Evolutionary conservation across 1,284 basidiomycete genomes (phyloP), one percentile per base, ranked within the genome.

Genomic region (Boletus sp.): DNA sequence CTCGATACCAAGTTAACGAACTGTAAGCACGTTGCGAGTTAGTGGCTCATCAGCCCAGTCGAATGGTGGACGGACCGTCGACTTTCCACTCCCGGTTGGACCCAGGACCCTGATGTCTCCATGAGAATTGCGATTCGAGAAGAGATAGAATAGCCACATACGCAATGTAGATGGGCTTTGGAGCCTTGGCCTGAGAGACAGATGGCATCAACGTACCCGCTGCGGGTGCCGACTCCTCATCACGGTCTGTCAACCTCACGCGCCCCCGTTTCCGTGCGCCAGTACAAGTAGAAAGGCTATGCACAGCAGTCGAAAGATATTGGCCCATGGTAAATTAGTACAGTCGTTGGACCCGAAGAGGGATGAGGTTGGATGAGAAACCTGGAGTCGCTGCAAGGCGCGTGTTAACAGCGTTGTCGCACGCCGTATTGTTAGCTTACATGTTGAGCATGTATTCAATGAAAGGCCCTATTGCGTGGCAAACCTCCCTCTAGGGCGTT

Each of bases 1-100:
- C 58, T 65, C 19, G 76, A 77, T 9, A 56, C 68, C 16, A 72
- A 47, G 61, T 77, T 78, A 52, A 78, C 71, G 47, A 77, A 77
- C 77, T 77, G 50, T 10, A 52, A 37, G 35, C 6, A 28, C 21
- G 9, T 35, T n/a, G 27, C 62, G 31, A 63, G 63, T 30, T 28
- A 47, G 40, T 19, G 38, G 19, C 28, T 40, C 23, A 37, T 40
- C 44, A 52, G 19, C 16, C 11, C 23, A 13, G 28, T 56, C 25
- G 54, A 33, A 27, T 21, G 46, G 51, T 48, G 19, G 33, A 55
- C 75, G 30, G n/a, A 75, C 73, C 61, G 72, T 73, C 37, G 74
- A 63, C 48, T 76, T 76, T 55, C 72, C 72, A 48, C 74, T 75
- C 48, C 72, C 72, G 0, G 74, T 76, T 16, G 62, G 63, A 3